These are phyloP conservation scores for Vanrija pseudolonga DNA, from an alignment of 1,284 basidiomycete genomes.

Conservation along the genomic window DNA sequence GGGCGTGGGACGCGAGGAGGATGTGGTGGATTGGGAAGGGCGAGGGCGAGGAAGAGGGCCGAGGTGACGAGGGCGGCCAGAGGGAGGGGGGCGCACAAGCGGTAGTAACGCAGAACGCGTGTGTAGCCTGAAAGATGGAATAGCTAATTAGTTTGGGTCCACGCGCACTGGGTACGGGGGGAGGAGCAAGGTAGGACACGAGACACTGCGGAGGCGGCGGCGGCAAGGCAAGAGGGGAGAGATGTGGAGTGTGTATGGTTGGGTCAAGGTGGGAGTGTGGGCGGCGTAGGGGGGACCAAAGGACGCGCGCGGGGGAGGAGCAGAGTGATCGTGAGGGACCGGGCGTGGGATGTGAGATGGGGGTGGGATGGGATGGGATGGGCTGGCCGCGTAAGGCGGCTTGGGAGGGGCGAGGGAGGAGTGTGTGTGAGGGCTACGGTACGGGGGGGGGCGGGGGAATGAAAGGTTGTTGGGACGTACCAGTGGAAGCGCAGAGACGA, in stretches of 20 bases:
- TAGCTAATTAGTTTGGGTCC: too few relatives aligned
- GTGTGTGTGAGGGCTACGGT: background rate
- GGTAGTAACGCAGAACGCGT: background rate
- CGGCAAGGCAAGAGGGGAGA: background rate
- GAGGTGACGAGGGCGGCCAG: background rate
- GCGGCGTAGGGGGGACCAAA: background rate
- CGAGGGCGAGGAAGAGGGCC: background rate
- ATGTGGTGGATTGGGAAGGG: background rate
- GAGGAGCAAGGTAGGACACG: background rate
- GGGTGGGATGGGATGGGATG: constrained; percentile 1
- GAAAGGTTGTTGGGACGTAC: background rate
- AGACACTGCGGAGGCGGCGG: background rate
- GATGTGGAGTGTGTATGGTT: background rate
- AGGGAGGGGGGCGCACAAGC: too few relatives aligned
- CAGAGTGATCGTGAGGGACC: background rate
- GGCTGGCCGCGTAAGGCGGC: background rate
- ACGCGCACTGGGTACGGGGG: background rate
- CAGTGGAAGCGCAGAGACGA: background rate
- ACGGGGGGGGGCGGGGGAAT: background rate
- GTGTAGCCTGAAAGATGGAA: background rate
- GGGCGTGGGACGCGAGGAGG: background rate
- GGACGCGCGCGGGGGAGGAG: background rate
- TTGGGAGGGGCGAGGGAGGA: background rate
- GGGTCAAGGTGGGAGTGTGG: background rate
- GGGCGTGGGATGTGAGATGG: background rate